These are phyloP conservation scores for Lasiodiplodia theobromae DNA, from an alignment of 2,329 filamentous ascomycete genomes.

Conservation along the genomic window DNA sequence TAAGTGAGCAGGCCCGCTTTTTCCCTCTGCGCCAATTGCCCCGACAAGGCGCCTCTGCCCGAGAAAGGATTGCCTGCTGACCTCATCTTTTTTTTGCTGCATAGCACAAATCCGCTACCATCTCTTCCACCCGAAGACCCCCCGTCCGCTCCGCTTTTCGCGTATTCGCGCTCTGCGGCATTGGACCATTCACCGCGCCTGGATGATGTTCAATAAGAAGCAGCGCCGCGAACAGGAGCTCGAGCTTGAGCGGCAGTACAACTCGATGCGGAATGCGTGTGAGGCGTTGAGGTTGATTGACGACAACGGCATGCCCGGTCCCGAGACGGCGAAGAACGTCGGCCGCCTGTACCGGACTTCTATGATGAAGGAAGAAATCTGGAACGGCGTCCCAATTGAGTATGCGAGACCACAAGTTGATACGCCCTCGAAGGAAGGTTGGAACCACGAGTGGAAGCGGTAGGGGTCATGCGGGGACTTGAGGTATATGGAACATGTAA, in stretches of 20 bases:
- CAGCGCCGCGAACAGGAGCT: slow-evolving; percentile 68
- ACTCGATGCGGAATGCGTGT: slow-evolving; percentile 82
- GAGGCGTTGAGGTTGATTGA: slow-evolving; percentile 74
- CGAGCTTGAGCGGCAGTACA: slow-evolving; percentile 80
- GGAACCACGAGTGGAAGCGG: slow-evolving; percentile 92
- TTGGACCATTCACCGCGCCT: slow-evolving; percentile 99
- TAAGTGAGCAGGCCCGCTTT: slow-evolving; percentile 33
- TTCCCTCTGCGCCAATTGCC: slow-evolving; percentile 20
- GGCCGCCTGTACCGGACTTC: slow-evolving; percentile 84
- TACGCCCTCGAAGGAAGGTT: slow-evolving; percentile 77
- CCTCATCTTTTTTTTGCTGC: background rate
- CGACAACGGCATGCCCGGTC: slow-evolving; percentile 49
- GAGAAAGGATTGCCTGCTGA: background rate
- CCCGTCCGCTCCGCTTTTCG: slow-evolving; percentile 84
- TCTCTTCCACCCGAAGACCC: slow-evolving; percentile 71
- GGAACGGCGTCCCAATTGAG: slow-evolving; percentile 82
- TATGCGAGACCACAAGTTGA: slow-evolving; percentile 88
- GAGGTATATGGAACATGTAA: background rate
- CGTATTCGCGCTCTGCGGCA: slow-evolving; percentile 88
- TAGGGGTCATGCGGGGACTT: slow-evolving; percentile 33
- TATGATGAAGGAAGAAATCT: slow-evolving; percentile 90
- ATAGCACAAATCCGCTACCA: slow-evolving; percentile 73
- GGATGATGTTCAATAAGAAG: slow-evolving; percentile 79
- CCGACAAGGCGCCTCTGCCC: background rate
- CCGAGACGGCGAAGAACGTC: slow-evolving; percentile 60